phyloP scores from a whole-genome alignment of 169 alveolate genomes.

The Perkinsus chesapeaki region DNA sequence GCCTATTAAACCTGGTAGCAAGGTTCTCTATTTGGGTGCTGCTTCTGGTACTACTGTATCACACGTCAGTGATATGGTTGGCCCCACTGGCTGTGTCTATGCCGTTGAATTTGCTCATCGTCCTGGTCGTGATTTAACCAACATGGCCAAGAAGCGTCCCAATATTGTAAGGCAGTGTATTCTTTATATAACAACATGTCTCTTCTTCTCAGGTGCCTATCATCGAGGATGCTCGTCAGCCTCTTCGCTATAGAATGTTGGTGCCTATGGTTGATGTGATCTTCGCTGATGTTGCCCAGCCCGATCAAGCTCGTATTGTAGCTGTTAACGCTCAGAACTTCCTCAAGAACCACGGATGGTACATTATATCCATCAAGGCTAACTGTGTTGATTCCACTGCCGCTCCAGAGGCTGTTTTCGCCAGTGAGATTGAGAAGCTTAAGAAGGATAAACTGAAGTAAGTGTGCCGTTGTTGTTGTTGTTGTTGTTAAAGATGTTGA shows the following conservation, averaged over 20 bases:
- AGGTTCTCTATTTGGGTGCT: slow-evolving; percentile 94
- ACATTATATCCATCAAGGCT: slow-evolving; percentile 92
- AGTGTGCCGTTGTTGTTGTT: not conserved
- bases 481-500: not conserved
- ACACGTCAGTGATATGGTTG: slow-evolving; percentile 98
- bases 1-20: slow-evolving; percentile 92
- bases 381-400: slow-evolving; percentile 97
- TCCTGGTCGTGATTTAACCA: slow-evolving; percentile 94
- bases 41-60: slow-evolving; percentile 98
- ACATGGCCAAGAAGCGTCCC: slow-evolving; percentile 96
- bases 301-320: slow-evolving; percentile 95
- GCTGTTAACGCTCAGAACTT: slow-evolving; percentile 86
- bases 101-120: slow-evolving; percentile 98
- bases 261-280: slow-evolving; percentile 98
- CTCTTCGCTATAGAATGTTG: slow-evolving; percentile 92
- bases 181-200: not conserved
- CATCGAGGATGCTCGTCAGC: slow-evolving; percentile 98
- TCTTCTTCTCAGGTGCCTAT: slow-evolving; percentile 70
- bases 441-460: slow-evolving; percentile 68
- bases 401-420: slow-evolving; percentile 94
- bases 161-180: slow-evolving; percentile 62
- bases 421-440: slow-evolving; percentile 62
- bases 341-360: slow-evolving; percentile 95
- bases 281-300: slow-evolving; percentile 98
- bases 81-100: slow-evolving; percentile 94